These are phyloP conservation scores for Cudoniella acicularis DNA, from an alignment of 495 filamentous ascomycete species.

Conservation along the genomic window DNA sequence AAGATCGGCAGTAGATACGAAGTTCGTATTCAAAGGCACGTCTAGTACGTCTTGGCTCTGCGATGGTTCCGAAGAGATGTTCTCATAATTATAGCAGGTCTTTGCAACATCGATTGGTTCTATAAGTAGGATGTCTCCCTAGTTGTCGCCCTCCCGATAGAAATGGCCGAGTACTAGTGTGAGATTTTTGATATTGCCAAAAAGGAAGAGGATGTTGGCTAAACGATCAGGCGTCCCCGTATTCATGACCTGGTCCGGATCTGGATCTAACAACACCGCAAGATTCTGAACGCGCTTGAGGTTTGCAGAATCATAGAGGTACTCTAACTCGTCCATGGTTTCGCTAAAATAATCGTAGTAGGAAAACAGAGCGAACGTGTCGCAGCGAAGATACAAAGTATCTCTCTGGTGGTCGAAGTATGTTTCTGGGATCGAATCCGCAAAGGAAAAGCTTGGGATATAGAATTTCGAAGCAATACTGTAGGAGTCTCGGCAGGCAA, in stretches of 20 bases:
- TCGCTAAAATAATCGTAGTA: not conserved
- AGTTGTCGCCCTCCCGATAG: not conserved
- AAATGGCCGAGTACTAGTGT: conserved; percentile 1
- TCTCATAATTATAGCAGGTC: not conserved
- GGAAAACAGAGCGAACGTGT: not conserved
- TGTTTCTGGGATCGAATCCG: not conserved
- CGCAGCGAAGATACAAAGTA: not conserved
- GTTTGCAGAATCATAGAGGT: conserved; percentile 1
- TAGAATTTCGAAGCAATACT: not conserved
- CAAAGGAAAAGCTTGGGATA: not conserved
- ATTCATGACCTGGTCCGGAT: not conserved
- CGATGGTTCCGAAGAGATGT: not conserved
- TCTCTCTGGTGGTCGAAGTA: not conserved
- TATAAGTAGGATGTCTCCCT: not conserved
- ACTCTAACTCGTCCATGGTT: not conserved
- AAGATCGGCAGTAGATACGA: not conserved
- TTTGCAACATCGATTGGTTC: not conserved
- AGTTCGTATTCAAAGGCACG: not conserved
- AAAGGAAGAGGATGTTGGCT: not conserved
- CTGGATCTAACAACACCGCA: not conserved
- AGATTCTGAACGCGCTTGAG: conserved; percentile 1
- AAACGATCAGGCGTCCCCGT: not conserved
- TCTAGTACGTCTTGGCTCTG: not conserved
- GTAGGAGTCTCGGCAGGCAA: not conserved
- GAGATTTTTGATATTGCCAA: conserved; percentile 1